Evolutionary conservation across 345 rosid species (phyloP), one percentile per base, ranked within the genome.

Genomic region (Boechera stricta): DNA sequence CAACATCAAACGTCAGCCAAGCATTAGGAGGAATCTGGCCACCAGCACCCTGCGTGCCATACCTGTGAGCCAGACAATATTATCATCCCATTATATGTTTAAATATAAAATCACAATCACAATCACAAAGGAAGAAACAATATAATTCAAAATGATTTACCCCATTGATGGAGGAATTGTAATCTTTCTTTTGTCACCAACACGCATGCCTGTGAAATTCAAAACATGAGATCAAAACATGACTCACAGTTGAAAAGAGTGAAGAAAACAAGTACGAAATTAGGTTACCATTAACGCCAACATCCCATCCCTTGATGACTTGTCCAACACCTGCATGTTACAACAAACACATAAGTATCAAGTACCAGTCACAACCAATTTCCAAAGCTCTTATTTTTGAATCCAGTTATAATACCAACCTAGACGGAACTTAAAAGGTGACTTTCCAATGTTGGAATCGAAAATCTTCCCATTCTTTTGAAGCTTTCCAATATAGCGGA

Each of bases 271-370:
- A 44, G 10, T 76, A 55, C 18, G 35, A 69, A 41, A 24, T 38
- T 63, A 44, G n/a, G 61, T 82, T 84, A 96, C 99, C 98, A 26
- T 81, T 82, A 54, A 96, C 93, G 18, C 98, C 99, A 64, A 93
- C 93, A 83, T 96, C 99, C 99, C 98, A 96, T 73, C 98, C 99
- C 82, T 90, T 90, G 57, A 96, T 96, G 71, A 96, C 99, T 79
- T 88, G 81, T 41, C 98, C 98, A 1, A 90, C 74, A 67, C 99
- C 98, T 96, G 80, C 66, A 75, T 2, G 52, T 66, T 35, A 84
- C 63, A 55, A 54, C 49, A 13, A 44, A 15, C 49, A n/a, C 39
- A 73, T 18, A 36, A 32, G 63, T 49, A 66, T 72, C 57, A 57
- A 13, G 16, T 18, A 72, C 44, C 68, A 36, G 2, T 48, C 29